These are phyloP conservation scores for Pyropia haitanensis DNA, from an alignment of 23 red algal species.

Conservation along the genomic window DNA sequence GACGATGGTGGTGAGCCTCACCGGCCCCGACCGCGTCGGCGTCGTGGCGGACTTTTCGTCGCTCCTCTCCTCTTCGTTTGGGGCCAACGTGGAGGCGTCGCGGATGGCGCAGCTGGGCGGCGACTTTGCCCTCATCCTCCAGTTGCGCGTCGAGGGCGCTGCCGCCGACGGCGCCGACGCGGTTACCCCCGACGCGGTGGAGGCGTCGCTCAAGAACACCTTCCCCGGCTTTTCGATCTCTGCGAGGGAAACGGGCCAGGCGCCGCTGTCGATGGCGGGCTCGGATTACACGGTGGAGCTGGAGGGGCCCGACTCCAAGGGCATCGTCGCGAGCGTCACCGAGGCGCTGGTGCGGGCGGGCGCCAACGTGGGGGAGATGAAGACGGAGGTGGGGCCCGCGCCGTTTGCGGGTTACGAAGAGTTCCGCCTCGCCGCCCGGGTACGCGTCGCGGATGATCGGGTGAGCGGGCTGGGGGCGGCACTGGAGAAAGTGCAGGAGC, in stretches of 20 bases:
- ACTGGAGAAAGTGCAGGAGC: slow-evolving; percentile 30
- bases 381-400: slow-evolving; percentile 84
- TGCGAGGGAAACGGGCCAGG: slow-evolving; percentile 20
- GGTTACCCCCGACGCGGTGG: slow-evolving; percentile 5
- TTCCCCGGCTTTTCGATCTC: slow-evolving; percentile 66
- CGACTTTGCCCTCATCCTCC: slow-evolving; percentile 85
- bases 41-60: slow-evolving; percentile 55
- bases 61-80: slow-evolving; percentile 15
- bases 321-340: slow-evolving; percentile 61
- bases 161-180: slow-evolving; percentile 9
- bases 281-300: slow-evolving; percentile 35
- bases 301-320: slow-evolving; percentile 74
- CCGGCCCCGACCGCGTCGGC: slow-evolving; percentile 50
- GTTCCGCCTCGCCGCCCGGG: slow-evolving; percentile 59
- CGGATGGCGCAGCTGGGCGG: slow-evolving; percentile 90
- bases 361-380: slow-evolving; percentile 59
- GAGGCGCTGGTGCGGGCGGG: slow-evolving; percentile 48
- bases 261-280: neutral
- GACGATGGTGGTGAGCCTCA: slow-evolving; percentile 29
- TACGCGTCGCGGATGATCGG: slow-evolving; percentile 29
- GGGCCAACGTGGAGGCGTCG: slow-evolving; percentile 76
- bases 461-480: slow-evolving; percentile 28
- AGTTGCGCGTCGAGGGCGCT: slow-evolving; percentile 34
- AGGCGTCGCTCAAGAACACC: slow-evolving; percentile 15
- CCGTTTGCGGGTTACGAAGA: slow-evolving; percentile 81